Percentiles rank a stretch among this genome's conserved stretches.
phyloP scores from a whole-genome alignment of 495 filamentous ascomycete genomes.

The Rostrohypoxylon terebratum region DNA sequence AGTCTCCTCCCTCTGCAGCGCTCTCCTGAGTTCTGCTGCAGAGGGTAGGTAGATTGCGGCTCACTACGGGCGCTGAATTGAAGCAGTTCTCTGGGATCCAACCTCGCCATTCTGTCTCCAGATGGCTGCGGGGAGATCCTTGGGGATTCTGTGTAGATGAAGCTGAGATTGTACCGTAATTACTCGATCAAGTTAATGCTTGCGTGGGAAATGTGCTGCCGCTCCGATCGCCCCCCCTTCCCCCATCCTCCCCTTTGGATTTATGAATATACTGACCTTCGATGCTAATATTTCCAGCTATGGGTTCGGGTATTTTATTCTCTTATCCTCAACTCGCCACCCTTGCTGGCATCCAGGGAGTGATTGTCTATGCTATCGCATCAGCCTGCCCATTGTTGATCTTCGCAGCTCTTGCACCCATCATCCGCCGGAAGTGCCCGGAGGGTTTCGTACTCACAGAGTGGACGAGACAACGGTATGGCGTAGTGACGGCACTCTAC shows the following conservation, averaged over 20 bases:
- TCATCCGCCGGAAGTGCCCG: slow-evolving; percentile 77
- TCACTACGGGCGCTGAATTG: slow-evolving; percentile 87
- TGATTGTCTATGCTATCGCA: slow-evolving; percentile 75
- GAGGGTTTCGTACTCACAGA: slow-evolving; percentile 83
- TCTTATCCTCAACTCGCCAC: slow-evolving; percentile 82
- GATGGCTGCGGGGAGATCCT: slow-evolving; percentile 42
- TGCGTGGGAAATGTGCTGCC: slow-evolving; percentile 94
- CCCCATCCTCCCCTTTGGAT: slow-evolving; percentile 13
- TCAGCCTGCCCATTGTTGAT: slow-evolving; percentile 74
- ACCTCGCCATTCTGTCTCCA: slow-evolving; percentile 50
- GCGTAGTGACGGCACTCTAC: slow-evolving; percentile 70
- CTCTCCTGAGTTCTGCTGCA: slow-evolving; percentile 34
- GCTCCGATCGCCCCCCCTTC: slow-evolving; percentile 62
- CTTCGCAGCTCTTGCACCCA: slow-evolving; percentile 76
- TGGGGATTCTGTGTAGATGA: slow-evolving; percentile 60
- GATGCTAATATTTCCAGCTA: slow-evolving; percentile 63
- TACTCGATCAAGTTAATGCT: slow-evolving; percentile 97
- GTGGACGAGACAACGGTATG: slow-evolving; percentile 81
- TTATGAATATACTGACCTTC: slow-evolving; percentile 44
- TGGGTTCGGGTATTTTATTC: slow-evolving; percentile 82
- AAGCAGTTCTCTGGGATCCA: slow-evolving; percentile 60
- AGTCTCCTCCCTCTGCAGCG: slow-evolving; percentile 33
- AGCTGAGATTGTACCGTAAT: slow-evolving; percentile 91
- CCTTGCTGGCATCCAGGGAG: slow-evolving; percentile 79
- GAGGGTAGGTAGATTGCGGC: slow-evolving; percentile 63